Percentiles rank a stretch among this genome's conserved stretches.
Evolutionary conservation across 2,329 filamentous ascomycete species (phyloP).

Genomic region (Chaetothyriales sp.): DNA sequence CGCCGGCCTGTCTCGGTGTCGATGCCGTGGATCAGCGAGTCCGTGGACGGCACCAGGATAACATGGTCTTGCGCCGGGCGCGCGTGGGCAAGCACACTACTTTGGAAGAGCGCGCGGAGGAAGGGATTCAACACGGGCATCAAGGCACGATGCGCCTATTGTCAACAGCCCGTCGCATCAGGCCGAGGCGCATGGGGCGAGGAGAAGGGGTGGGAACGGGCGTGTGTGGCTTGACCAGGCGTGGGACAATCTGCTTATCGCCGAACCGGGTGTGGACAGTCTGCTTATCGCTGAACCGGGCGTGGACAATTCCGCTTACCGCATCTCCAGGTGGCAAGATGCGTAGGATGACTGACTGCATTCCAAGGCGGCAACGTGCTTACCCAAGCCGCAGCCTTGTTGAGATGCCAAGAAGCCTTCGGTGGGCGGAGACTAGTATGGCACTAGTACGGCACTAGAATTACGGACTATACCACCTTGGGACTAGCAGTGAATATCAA

Average conservation of each 20-base stretch:
- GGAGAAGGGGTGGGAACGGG: not conserved
- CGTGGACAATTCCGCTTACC: not conserved
- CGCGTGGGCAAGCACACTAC: slow-evolving; percentile 81
- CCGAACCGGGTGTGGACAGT: too few relatives aligned
- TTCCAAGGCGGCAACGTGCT: not conserved
- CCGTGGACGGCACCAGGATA: slow-evolving; percentile 82
- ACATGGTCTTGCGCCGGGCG: slow-evolving; percentile 81
- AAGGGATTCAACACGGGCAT: slow-evolving; percentile 99
- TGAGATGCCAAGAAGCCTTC: not conserved
- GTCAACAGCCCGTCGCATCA: slow-evolving; percentile 9
- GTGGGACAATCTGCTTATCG: not conserved
- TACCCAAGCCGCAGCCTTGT: not conserved
- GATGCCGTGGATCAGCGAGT: slow-evolving; percentile 73
- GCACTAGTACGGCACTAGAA: not conserved
- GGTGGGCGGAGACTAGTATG: not conserved
- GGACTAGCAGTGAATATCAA: not conserved
- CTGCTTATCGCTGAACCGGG: too few relatives aligned
- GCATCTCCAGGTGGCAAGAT: too few relatives aligned
- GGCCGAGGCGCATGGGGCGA: not conserved
- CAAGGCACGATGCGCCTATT: slow-evolving; percentile 33
- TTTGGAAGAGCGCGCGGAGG: slow-evolving; percentile 96
- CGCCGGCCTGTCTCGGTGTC: slow-evolving; percentile 69
- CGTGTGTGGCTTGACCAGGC: not conserved
- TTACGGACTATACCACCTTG: not conserved
- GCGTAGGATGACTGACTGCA: not conserved